These are phyloP conservation scores for Venturia oleaginea DNA, from an alignment of 2,329 filamentous ascomycete species.

Conservation along the genomic window DNA sequence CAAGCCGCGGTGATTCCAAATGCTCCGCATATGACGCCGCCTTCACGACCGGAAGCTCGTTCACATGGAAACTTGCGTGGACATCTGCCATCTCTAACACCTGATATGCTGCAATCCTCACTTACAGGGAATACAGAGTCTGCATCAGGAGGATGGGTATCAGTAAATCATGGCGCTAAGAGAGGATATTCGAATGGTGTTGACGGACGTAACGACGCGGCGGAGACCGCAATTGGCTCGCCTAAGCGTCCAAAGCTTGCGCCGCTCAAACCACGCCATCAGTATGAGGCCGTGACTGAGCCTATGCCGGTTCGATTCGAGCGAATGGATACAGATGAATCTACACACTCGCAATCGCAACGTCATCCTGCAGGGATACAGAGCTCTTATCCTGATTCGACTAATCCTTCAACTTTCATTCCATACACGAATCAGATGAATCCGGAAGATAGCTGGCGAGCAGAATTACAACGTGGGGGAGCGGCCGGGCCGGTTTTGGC, in stretches of 20 bases:
- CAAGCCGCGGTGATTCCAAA: not conserved
- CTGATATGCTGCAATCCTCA: not conserved
- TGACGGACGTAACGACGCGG: constrained; percentile 7
- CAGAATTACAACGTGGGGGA: constrained; percentile 6
- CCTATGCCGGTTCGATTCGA: not conserved
- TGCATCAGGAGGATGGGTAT: constrained; percentile 12
- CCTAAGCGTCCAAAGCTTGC: constrained; percentile 16
- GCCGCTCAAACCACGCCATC: constrained; percentile 14
- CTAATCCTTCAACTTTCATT: not conserved
- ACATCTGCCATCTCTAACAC: not conserved
- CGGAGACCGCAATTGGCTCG: constrained; percentile 13
- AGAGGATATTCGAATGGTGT: constrained; percentile 1
- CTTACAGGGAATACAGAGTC: not conserved
- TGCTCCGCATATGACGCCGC: not conserved
- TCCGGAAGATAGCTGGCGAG: constrained; percentile 14
- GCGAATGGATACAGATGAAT: constrained; percentile 11
- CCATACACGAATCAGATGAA: constrained; percentile 10
- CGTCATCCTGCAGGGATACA: not conserved
- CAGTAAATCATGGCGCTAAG: constrained; percentile 15
- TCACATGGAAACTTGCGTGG: not conserved
- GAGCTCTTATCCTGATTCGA: constrained; percentile 12
- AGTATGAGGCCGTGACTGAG: constrained; percentile 6
- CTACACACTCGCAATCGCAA: constrained; percentile 9
- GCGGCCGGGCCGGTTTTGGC: not conserved
- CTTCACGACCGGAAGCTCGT: constrained; percentile 1